phyloP scores from a whole-genome alignment of 192 early-diverging fungal species.

The Coemansia sp. region DNA sequence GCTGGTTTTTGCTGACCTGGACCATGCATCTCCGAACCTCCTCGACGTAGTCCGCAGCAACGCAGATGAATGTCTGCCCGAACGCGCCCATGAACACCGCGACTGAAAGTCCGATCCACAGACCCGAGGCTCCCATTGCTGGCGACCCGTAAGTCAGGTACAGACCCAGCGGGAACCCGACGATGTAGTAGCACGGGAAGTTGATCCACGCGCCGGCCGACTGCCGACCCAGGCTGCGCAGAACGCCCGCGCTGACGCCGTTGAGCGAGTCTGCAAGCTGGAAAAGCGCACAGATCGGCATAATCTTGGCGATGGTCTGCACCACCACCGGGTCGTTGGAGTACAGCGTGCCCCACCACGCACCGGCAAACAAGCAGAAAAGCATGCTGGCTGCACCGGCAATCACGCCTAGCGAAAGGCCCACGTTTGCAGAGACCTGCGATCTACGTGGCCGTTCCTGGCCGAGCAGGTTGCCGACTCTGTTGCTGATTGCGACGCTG shows the following conservation, averaged over 20 bases:
- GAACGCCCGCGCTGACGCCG: conserved; percentile 54
- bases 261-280: conserved; percentile 59
- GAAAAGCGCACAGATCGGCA: conserved; percentile 75
- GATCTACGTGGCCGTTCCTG: conserved; percentile 8
- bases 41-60: conserved; percentile 6
- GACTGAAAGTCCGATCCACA: conserved; percentile 27
- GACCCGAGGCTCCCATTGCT: not conserved
- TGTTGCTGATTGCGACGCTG: conserved; percentile 42
- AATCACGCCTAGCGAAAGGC: conserved; percentile 21
- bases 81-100: not conserved
- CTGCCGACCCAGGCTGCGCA: conserved; percentile 56
- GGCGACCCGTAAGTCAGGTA: conserved; percentile 39
- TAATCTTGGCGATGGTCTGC: conserved; percentile 61
- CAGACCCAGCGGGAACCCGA: conserved; percentile 54
- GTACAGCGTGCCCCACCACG: conserved; percentile 56
- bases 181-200: conserved; percentile 44
- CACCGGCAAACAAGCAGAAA: conserved; percentile 33
- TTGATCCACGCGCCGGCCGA: conserved; percentile 43
- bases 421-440: conserved; percentile 5
- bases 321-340: conserved; percentile 69
- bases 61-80: conserved; percentile 7
- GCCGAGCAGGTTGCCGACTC: conserved; percentile 49
- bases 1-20: conserved; percentile 40
- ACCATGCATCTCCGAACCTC: conserved; percentile 26
- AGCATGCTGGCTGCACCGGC: conserved; percentile 51